Evolutionary conservation across 2,329 filamentous ascomycete species (phyloP).

Genomic region (Fusarium albidum): DNA sequence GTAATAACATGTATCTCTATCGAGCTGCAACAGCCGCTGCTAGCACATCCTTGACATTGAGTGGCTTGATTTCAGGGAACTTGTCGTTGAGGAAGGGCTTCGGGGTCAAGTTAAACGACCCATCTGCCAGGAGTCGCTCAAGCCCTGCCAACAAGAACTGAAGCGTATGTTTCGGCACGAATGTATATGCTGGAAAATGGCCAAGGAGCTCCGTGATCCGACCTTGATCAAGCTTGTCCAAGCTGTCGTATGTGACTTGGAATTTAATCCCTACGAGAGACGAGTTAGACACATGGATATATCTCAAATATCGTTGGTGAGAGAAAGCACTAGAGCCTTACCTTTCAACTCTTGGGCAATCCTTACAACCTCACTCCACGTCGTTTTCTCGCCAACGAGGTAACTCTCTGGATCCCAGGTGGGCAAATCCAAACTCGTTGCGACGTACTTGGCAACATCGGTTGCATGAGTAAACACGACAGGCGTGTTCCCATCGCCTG

Average conservation of each 20-base stretch:
- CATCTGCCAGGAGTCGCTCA: too few relatives aligned
- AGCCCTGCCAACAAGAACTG: too few relatives aligned
- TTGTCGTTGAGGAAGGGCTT: background rate
- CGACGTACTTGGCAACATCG: constrained; percentile 5
- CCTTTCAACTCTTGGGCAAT: constrained; percentile 3
- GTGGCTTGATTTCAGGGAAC: background rate
- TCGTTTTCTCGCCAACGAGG: constrained; percentile 3
- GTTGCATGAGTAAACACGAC: constrained; percentile 2
- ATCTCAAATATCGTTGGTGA: too few relatives aligned
- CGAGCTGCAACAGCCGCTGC: background rate
- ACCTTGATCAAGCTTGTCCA: background rate
- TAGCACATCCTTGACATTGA: background rate
- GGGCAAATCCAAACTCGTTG: background rate
- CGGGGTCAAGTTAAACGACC: too few relatives aligned
- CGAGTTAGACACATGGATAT: too few relatives aligned
- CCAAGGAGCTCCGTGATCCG: background rate
- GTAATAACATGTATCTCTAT: too few relatives aligned
- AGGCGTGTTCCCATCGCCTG: background rate
- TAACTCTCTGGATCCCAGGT: background rate
- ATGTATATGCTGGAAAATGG: too few relatives aligned
- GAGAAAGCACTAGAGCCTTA: background rate
- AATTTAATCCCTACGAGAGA: background rate
- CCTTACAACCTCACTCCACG: constrained; percentile 3
- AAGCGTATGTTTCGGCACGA: too few relatives aligned
- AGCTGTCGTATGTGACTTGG: background rate